These are phyloP conservation scores for Kodamaea sp. DNA, from an alignment of 1,139 yeast species.

Conservation along the genomic window DNA sequence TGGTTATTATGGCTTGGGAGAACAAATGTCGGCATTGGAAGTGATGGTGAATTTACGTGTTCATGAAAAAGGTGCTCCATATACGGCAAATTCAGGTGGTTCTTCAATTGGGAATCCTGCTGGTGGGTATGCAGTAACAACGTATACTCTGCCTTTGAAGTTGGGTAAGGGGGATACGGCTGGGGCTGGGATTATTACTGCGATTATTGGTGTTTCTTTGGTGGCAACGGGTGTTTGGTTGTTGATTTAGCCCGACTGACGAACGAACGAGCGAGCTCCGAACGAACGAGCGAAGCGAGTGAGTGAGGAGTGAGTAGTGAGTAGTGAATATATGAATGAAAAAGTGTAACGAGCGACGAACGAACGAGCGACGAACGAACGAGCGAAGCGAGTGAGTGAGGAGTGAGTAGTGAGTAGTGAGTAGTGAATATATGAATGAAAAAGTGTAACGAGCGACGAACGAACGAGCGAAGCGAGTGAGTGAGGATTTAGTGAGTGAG, in stretches of 20 bases:
- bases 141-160: constrained; percentile 42
- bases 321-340: too few species aligned
- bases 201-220: constrained; percentile 61
- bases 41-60: constrained; percentile 43
- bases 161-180: constrained; percentile 67
- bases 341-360: too few species aligned
- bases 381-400: too few species aligned
- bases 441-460: too few species aligned
- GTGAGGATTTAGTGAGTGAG: too few species aligned
- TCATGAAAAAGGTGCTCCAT: constrained; percentile 28
- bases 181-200: constrained; percentile 87
- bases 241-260: constrained; percentile 38
- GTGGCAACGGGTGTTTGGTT: constrained; percentile 74
- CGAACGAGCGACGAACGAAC: too few species aligned
- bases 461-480: too few species aligned
- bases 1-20: constrained; percentile 69
- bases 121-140: constrained; percentile 45
- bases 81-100: constrained; percentile 45
- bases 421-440: too few species aligned
- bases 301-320: too few species aligned
- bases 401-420: too few species aligned
- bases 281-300: background rate
- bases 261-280: background rate
- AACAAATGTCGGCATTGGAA: constrained; percentile 74
- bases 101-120: constrained; percentile 41